Conservation (phyloP, 306 rosid genomes). For the Carpinus fangiana region DNA sequence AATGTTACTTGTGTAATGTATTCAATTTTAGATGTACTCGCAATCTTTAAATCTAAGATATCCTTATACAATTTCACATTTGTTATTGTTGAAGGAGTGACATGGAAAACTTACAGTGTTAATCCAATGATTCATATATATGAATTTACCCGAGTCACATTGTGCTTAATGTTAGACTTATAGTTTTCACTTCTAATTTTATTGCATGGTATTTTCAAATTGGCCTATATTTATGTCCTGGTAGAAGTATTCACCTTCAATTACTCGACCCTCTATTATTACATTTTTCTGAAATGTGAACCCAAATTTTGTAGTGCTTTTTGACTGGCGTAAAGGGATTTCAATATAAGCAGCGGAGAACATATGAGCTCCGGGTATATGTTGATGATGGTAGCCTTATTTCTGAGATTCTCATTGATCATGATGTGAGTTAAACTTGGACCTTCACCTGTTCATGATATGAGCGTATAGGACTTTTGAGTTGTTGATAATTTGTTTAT, state of each 20-base stretch:
- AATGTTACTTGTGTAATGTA: neutral
- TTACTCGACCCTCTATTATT: neutral
- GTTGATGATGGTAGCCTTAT: constrained; percentile 95
- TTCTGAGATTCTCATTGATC: constrained; percentile 70
- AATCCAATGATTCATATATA: neutral
- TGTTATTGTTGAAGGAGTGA: neutral
- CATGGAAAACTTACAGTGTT: neutral
- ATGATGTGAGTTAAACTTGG: constrained; percentile 57
- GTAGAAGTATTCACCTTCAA: neutral
- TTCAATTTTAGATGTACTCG: neutral
- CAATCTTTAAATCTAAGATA: neutral
- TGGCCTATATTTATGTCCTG: neutral
- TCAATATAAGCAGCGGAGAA: constrained; percentile 57
- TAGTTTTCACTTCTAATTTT: neutral
- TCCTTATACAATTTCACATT: neutral
- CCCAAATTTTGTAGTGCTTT: constrained; percentile 62
- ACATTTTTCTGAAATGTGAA: constrained; percentile 20
- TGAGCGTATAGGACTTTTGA: constrained; percentile 9
- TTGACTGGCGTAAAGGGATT: constrained; percentile 90
- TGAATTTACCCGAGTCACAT: neutral
- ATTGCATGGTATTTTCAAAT: neutral
- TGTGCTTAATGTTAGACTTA: neutral
- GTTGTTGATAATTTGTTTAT: constrained; percentile 19
- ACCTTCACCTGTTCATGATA: constrained; percentile 8
- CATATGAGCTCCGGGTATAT: constrained; percentile 73